Evolutionary conservation across 2,329 filamentous ascomycete genomes (phyloP).

Genomic region (Cytospora mali): DNA sequence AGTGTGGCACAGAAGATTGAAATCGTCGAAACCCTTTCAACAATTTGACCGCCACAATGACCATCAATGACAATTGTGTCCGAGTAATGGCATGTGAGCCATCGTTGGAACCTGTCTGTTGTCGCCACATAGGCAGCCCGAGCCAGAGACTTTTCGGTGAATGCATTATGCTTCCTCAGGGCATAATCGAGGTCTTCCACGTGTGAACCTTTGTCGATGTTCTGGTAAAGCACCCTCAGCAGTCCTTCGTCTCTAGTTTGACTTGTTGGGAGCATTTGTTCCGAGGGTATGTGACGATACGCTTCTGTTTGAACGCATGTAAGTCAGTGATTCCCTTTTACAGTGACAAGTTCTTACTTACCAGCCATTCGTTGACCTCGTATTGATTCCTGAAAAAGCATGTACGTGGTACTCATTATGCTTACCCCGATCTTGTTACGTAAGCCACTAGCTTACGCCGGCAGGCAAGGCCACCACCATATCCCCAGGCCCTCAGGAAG

Average conservation of each 20-base stretch:
- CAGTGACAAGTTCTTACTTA: no score
- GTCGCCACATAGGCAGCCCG: constrained; percentile 2
- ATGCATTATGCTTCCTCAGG: background rate
- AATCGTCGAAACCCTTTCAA: background rate
- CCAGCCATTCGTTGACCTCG: background rate
- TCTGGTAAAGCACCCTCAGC: background rate
- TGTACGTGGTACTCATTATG: background rate
- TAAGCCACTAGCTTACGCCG: no score
- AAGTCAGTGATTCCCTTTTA: no score
- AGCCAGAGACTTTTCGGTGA: constrained; percentile 6
- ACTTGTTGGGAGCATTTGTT: no score
- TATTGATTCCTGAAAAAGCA: background rate
- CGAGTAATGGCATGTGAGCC: background rate
- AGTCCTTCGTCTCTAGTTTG: background rate
- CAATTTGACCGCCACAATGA: background rate
- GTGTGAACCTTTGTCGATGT: background rate
- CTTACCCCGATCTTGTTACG: no score
- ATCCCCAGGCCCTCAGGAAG: no score
- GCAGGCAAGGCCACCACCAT: no score
- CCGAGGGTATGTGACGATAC: background rate
- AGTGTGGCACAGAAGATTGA: constrained; percentile 13
- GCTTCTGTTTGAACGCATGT: no score
- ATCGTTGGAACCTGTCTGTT: background rate
- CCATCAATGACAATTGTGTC: constrained; percentile 11
- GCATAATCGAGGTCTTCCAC: background rate